phyloP scores from a whole-genome alignment of 768 basidiomycete species.

The Candolleomyces aberdarensis region DNA sequence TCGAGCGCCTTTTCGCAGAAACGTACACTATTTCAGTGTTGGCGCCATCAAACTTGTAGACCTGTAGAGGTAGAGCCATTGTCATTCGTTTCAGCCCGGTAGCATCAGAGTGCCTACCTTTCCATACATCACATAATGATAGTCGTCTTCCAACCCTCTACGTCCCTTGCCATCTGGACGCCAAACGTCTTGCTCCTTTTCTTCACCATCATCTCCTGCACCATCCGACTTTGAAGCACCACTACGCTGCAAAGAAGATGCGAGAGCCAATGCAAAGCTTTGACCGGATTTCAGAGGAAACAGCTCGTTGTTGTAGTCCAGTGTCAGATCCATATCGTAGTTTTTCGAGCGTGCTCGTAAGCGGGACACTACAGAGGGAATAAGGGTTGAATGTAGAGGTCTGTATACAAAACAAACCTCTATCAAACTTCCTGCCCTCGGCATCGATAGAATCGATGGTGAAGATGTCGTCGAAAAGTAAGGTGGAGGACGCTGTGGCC shows the following conservation, averaged over 20 bases:
- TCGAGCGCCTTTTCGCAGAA: not conserved
- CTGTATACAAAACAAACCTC: conserved; percentile 57
- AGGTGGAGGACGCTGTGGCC: conserved; percentile 60
- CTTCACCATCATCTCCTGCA: conserved; percentile 42
- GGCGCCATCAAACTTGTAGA: conserved; percentile 94
- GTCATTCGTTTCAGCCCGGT: not conserved
- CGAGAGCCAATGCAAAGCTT: conserved; percentile 81
- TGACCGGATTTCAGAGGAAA: conserved; percentile 70
- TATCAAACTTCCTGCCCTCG: conserved; percentile 96
- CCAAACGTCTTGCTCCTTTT: conserved; percentile 80
- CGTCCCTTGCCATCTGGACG: conserved; percentile 80
- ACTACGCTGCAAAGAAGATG: conserved; percentile 70
- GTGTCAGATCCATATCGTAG: conserved; percentile 86
- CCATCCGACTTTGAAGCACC: conserved; percentile 48
- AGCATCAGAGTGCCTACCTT: conserved; percentile 55
- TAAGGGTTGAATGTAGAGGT: conserved; percentile 10
- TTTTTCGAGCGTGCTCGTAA: conserved; percentile 88
- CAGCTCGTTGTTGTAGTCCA: conserved; percentile 94
- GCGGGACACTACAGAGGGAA: conserved; percentile 69
- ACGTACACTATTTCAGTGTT: conserved; percentile 82
- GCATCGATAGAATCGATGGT: conserved; percentile 79
- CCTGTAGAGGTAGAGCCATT: conserved; percentile 40
- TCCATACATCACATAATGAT: conserved; percentile 99
- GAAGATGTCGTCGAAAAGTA: conserved; percentile 95
- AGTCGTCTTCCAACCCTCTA: conserved; percentile 87